Base-by-base conservation (phyloP, 2,329 filamentous ascomycete species). In the Hypoxylon rubiginosum region DNA sequence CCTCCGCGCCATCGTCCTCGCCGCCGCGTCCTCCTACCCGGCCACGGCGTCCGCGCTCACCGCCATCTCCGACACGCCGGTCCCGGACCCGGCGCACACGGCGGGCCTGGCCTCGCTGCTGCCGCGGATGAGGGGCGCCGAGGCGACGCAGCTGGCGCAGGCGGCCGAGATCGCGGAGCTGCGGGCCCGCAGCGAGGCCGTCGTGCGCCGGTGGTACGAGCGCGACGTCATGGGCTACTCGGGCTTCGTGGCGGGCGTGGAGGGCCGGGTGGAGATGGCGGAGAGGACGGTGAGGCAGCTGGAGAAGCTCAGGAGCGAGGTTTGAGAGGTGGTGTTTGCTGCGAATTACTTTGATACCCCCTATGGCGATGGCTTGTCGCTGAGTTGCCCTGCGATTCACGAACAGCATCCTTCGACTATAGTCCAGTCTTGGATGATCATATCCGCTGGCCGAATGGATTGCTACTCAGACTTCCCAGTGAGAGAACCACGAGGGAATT, bases 161-260 rank as follows among this genome's bases (percentile, higher is more conserved):
- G 83, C 79, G 41, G 82, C 83, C 51, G 88, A 91, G 77, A 86
- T 92, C 67, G 86, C 85, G 21, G 86, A 86, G 76, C 84, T 91
- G 75, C 85, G 88, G 76, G 85, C 80, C 67, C 85, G 84, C 69
- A 94, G 86, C 80, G 92, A 89, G 78, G 77, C 78, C 67, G 81
- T 86, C 24, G 79, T 93, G 64, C 85, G 90, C 69, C 79, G 83
- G 36, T 97, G 93, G 91, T 94, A 95, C 78, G 90, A 94, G 76
- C 82, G 87, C 24, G 88, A 89, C 3, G 83, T 96, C 46, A 81
- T 97, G 51, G 85, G 86, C 10, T 88, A 88, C 71, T 90, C 90
- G 0, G 86, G 89, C 71, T 86, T 86, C 62, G 90, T 93, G 81
- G 91, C 90, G 21, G 88, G 91, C 55, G 88, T 91, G 75, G 91